Evolutionary conservation across 352 stramenopile species (phyloP).

Genomic region (Pythium angustatum): DNA sequence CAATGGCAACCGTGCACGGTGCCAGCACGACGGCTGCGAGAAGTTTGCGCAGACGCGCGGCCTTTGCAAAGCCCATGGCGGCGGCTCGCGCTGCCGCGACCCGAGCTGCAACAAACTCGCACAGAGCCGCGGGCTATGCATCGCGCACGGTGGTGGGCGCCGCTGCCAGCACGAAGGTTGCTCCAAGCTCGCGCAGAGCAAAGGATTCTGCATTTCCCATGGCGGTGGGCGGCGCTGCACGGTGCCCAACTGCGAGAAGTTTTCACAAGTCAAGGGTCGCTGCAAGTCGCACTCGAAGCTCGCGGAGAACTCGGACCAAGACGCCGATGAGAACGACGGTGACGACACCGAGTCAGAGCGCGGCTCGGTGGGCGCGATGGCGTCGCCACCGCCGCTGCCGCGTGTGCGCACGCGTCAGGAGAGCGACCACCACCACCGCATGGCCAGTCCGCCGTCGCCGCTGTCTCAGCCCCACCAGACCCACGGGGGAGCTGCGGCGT

Average conservation of each 20-base stretch:
- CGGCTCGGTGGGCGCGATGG: constrained; percentile 6
- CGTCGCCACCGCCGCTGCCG: constrained; percentile 27
- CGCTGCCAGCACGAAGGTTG: constrained; percentile 74
- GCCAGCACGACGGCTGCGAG: constrained; percentile 68
- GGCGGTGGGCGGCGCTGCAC: constrained; percentile 73
- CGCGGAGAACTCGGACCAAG: constrained; percentile 27
- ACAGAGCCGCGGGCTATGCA: constrained; percentile 75
- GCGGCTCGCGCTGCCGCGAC: constrained; percentile 77
- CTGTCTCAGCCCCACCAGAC: constrained; percentile 29
- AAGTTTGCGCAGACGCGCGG: constrained; percentile 85
- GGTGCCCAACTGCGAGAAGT: constrained; percentile 80
- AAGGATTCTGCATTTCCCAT: constrained; percentile 83
- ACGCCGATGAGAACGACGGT: constrained; percentile 21
- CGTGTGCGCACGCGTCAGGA: constrained; percentile 14
- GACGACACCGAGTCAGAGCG: constrained; percentile 27
- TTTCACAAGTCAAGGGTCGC: constrained; percentile 85
- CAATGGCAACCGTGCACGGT: constrained; percentile 75
- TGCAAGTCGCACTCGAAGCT: constrained; percentile 89
- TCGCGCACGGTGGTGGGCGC: constrained; percentile 73
- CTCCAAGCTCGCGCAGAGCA: constrained; percentile 76
- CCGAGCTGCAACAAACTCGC: constrained; percentile 79
- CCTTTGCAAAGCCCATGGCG: constrained; percentile 84
- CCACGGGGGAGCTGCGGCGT: constrained; percentile 32
- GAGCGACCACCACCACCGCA: background rate
- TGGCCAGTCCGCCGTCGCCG: constrained; percentile 31